Base-by-base conservation (phyloP, 2,329 filamentous ascomycete genomes). In the Nigrospora sphaerica region DNA sequence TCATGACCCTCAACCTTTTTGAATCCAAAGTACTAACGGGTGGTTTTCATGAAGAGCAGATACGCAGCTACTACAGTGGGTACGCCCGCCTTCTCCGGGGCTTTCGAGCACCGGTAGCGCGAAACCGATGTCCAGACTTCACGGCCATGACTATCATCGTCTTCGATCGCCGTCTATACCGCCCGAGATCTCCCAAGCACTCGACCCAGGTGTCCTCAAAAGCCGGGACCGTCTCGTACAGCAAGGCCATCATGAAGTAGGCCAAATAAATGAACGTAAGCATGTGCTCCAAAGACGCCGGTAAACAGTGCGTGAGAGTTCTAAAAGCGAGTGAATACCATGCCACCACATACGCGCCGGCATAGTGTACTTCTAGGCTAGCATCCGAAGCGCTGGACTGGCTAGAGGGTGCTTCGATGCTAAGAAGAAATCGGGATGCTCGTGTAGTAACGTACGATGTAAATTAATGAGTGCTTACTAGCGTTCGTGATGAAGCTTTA, bases 171-270 rank as follows among this genome's bases (percentile, higher is more conserved):
- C 90, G 96, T 96, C 1, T 74, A 38, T 95, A 96, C 17, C 91
- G 74, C 0, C 85, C 86, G 0, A 97, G 66, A 58, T 97, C 91
- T 0, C 92, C 92, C 0, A 97, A 69, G 45, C 91, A 96, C 54
- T 96, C 92, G 10, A 95, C 88, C 92, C 92, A 97, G 0, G 88
- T 95, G 47, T 93, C 86, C 44, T 86, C 79, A 53, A 95, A 96
- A 0, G 78, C 74, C 0, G 86, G 83, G 0, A 95, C 88, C 0
- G 88, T 95, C 57, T 97, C 92, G 49, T 90, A 86, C 0, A 96
- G 66, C 0, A 96, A 65, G 0, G 88, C 85, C 78, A 96, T 88
- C 81, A 95, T 95, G 2, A 85, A 86, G 53, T 96, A 97, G 0
- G 90, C 85, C 14, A 92, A 66, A 51, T 95, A 95, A 1, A 97